Conservation (phyloP, 257 asterid genomes). For the Apocynum venetum region DNA sequence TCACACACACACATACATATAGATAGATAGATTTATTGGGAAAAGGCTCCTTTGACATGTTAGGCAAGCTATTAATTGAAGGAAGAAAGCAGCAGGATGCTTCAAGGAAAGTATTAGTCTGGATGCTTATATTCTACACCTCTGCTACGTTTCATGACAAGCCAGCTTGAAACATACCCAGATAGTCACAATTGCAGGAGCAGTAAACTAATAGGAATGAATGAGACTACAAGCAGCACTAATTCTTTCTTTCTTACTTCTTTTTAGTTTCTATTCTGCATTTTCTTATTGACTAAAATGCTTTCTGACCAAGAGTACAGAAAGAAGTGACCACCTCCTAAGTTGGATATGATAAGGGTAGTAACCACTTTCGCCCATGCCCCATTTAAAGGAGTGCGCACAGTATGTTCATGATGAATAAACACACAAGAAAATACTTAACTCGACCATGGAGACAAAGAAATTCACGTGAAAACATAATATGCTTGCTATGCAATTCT, state of each 20-base stretch:
- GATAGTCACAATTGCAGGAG: background rate
- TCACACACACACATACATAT: no score
- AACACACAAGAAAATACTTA: background rate
- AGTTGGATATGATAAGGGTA: background rate
- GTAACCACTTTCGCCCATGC: background rate
- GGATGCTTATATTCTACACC: background rate
- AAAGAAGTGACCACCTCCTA: background rate
- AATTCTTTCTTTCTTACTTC: background rate
- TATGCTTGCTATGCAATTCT: background rate
- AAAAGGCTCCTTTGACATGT: background rate
- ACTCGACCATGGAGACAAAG: background rate
- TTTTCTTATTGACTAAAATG: background rate
- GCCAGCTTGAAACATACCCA: background rate
- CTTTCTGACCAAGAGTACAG: background rate
- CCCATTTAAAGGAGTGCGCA: background rate
- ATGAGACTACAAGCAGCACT: background rate
- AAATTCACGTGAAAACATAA: background rate
- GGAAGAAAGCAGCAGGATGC: background rate
- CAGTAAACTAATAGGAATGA: background rate
- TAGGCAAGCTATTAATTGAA: background rate
- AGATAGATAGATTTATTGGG: no score
- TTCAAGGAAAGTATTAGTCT: background rate
- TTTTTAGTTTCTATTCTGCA: background rate
- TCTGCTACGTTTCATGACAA: background rate
- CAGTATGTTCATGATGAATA: background rate